Evolutionary conservation across 371 early-diverging fungal species (phyloP), one percentile per base, ranked within the genome.

Genomic region (Syncephalastrum sp.): DNA sequence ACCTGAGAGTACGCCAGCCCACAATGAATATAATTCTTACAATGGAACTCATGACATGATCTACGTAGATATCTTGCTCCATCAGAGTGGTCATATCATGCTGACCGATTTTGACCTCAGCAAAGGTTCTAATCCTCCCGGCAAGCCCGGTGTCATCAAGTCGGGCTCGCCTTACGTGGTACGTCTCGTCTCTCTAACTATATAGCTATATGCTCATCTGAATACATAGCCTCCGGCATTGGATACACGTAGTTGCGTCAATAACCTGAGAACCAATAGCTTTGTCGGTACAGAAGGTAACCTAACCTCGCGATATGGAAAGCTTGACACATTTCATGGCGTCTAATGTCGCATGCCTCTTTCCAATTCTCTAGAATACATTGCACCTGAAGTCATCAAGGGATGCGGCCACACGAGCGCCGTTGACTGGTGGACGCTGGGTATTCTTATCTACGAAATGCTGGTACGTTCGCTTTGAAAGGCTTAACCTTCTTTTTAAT

Each of bases 381-480:
- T 98, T 77, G 97, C 99, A 2, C 98, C 99, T n/a, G 98, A 97
- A 71, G 92, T 92, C 14, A 89, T 92, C 71, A 87, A 87, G 54
- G 97, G 95, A 19, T 78, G 83, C 57, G 98, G 98, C 13, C 97
- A 99, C 75, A 94, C 97, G 12, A 87, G 85, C 64, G 85, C 91
- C 0, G 97, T 96, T 6, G 99, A 99, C 75, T 97, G 99, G 94
- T 99, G 99, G 99, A 95, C 98, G 8, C 70, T 99, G n/a, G 99
- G 99, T 14, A 94, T 99, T 25, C 75, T 98, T 33, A 86, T 98
- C 16, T 99, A 93, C 69, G 98, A 98, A 75, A 95, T 99, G 95
- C 80, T 97, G 71, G 89, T 88, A 75, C 69, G 72, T 57, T 23
- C 3, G 49, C 10, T 54, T 46, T 12, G 7, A 33, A 10, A 33